Percentiles rank a stretch among this genome's conserved stretches.
Conservation (phyloP, 768 basidiomycete genomes). For the Tylopilus subfusipes region DNA sequence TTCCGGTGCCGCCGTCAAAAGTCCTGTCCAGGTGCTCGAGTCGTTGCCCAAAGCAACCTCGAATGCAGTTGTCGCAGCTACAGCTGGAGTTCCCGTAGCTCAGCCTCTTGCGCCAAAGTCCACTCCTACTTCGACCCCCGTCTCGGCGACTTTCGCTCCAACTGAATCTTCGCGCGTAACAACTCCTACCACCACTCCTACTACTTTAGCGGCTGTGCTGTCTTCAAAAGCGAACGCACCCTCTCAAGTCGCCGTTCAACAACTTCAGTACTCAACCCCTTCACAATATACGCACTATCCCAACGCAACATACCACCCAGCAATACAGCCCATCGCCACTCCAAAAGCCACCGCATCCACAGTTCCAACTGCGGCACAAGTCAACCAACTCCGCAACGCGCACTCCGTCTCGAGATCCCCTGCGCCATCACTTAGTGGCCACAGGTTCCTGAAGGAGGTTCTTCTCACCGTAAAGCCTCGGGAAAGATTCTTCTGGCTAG, state of each 20-base stretch:
- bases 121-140: slow-evolving; percentile 15
- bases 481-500: slow-evolving; percentile 55
- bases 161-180: slow-evolving; percentile 20
- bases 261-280: slow-evolving; percentile 34
- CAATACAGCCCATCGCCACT: slow-evolving; percentile 23
- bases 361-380: slow-evolving; percentile 3
- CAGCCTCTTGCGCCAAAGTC: slow-evolving; percentile 27
- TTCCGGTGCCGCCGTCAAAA: slow-evolving; percentile 19
- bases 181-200: slow-evolving; percentile 17
- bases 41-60: slow-evolving; percentile 20
- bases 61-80: slow-evolving; percentile 6
- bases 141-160: slow-evolving; percentile 22
- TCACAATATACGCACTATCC: slow-evolving; percentile 50
- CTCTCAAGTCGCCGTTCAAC: slow-evolving; percentile 33
- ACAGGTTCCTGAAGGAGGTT: slow-evolving; percentile 51
- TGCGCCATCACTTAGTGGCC: slow-evolving; percentile 29
- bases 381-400: slow-evolving; percentile 18
- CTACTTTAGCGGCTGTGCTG: slow-evolving; percentile 5
- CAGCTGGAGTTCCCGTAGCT: slow-evolving; percentile 13
- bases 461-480: slow-evolving; percentile 55
- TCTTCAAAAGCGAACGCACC: slow-evolving; percentile 20
- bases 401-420: slow-evolving; percentile 34
- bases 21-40: slow-evolving; percentile 18
- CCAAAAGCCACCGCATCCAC: slow-evolving; percentile 17
- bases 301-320: slow-evolving; percentile 46